These are phyloP conservation scores for Thelonectria olida DNA, from an alignment of 2,329 filamentous ascomycete genomes.

Conservation along the genomic window DNA sequence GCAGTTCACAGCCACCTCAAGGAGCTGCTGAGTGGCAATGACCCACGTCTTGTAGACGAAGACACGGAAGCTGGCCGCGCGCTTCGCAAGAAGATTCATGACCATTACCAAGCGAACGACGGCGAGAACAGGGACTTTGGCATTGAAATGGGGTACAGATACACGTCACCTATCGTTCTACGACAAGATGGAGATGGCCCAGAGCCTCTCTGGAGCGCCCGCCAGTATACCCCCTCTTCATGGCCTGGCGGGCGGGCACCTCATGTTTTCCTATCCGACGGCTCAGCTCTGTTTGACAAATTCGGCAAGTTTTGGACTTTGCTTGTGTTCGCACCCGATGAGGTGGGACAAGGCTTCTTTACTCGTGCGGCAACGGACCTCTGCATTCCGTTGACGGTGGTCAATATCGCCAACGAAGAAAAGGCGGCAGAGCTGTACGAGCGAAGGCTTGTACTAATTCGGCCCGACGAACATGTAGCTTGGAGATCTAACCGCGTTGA, in stretches of 20 bases:
- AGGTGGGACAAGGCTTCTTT: background rate
- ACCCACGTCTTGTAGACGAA: background rate
- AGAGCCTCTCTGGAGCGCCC: background rate
- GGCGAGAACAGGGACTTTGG: conserved; percentile 40
- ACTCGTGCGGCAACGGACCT: background rate
- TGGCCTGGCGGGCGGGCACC: background rate
- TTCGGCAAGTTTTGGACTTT: background rate
- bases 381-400: background rate
- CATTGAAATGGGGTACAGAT: conserved; percentile 41
- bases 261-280: background rate
- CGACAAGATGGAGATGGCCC: background rate
- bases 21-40: background rate
- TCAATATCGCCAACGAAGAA: background rate
- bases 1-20: background rate
- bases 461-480: background rate
- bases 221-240: background rate
- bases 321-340: background rate
- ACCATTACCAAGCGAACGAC: conserved; percentile 26
- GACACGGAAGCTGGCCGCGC: background rate
- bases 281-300: background rate
- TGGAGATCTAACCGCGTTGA: background rate
- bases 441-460: background rate
- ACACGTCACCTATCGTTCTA: conserved; percentile 16
- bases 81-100: background rate
- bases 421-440: background rate